Evolutionary conservation across 202 grass and related monocot species (phyloP).

Genomic region (Digitaria exilis): DNA sequence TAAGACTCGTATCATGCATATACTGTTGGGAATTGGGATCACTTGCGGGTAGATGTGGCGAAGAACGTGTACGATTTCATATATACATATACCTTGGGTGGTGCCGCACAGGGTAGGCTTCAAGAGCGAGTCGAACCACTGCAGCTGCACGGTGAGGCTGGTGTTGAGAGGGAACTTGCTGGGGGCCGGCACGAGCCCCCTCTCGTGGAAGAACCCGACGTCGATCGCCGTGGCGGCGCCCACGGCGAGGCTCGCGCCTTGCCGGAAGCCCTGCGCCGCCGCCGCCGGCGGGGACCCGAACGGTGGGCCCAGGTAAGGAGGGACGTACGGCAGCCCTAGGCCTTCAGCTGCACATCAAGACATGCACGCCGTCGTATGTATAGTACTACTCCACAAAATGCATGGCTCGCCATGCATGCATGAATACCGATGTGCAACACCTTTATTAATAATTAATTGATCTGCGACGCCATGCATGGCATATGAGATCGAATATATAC

Average conservation of each 20-base stretch:
- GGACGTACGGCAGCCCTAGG: constrained; percentile 49
- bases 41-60: too few relatives aligned
- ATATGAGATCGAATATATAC: background rate
- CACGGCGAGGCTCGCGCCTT: constrained; percentile 68
- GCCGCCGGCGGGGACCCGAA: background rate
- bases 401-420: too few relatives aligned
- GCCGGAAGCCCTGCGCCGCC: constrained; percentile 44
- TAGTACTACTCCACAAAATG: background rate
- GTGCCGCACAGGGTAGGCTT: background rate
- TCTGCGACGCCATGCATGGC: background rate
- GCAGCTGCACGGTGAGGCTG: constrained; percentile 21
- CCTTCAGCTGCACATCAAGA: constrained; percentile 46
- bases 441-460: too few relatives aligned
- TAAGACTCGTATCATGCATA: too few relatives aligned
- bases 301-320: constrained; percentile 46
- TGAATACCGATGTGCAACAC: too few relatives aligned
- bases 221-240: constrained; percentile 55
- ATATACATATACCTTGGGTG: background rate
- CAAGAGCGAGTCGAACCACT: constrained; percentile 8
- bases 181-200: background rate
- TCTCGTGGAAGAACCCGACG: constrained; percentile 42
- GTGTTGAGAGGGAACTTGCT: constrained; percentile 28
- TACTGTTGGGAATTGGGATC: too few relatives aligned
- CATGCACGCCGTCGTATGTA: too few relatives aligned
- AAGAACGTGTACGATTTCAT: too few relatives aligned